These are phyloP conservation scores for Kodamaea sp. DNA, from an alignment of 1,139 yeast species.

Conservation along the genomic window DNA sequence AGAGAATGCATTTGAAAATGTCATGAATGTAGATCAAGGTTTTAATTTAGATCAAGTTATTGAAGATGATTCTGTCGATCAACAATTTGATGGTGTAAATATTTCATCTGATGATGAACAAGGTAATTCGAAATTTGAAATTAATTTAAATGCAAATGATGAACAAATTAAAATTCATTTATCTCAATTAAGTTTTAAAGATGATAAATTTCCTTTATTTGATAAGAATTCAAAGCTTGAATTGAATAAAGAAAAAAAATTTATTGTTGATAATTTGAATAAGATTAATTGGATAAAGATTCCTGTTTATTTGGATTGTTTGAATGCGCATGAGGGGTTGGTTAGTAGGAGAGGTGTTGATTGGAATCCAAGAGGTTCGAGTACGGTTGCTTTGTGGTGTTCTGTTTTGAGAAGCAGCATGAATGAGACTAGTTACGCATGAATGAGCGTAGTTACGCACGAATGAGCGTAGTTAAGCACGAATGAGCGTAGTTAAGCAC, in stretches of 20 bases:
- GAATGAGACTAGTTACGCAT: too few relatives aligned
- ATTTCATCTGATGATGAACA: slow-evolving; percentile 4
- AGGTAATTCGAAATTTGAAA: slow-evolving; percentile 12
- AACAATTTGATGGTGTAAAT: neutral
- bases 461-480: too few relatives aligned
- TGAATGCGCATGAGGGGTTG: slow-evolving; percentile 72
- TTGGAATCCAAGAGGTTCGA: slow-evolving; percentile 52
- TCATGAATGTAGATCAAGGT: slow-evolving; percentile 38
- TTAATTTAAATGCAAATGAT: slow-evolving; percentile 29
- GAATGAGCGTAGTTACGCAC: too few relatives aligned
- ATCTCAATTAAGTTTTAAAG: slow-evolving; percentile 16
- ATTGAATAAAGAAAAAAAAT: slow-evolving; percentile 37
- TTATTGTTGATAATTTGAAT: slow-evolving; percentile 50
- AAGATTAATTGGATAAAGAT: slow-evolving; percentile 60
- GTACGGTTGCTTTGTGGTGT: slow-evolving; percentile 52
- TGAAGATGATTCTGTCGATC: slow-evolving; percentile 2
- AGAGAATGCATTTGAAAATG: slow-evolving; percentile 35
- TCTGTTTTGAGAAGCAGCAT: slow-evolving; percentile 39
- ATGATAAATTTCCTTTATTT: slow-evolving; percentile 31
- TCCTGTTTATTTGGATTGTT: slow-evolving; percentile 59
- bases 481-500: too few relatives aligned
- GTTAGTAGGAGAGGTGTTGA: slow-evolving; percentile 63
- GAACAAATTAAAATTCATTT: slow-evolving; percentile 18
- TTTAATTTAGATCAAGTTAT: slow-evolving; percentile 13
- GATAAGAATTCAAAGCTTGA: slow-evolving; percentile 28